phyloP scores from a whole-genome alignment of 345 rosid species.

The Sapria himalayana region DNA sequence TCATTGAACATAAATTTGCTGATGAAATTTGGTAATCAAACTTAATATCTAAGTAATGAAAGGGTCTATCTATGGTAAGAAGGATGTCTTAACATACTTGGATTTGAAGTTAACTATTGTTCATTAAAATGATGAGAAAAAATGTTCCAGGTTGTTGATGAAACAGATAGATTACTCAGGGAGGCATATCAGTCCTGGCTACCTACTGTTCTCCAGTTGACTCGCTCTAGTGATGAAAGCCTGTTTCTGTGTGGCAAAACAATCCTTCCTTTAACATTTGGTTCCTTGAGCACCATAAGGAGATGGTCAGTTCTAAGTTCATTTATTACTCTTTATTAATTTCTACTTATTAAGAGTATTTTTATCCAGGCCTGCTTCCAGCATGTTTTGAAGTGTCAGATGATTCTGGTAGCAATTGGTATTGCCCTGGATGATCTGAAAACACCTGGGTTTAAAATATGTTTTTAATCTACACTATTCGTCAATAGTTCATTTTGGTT shows the following conservation, averaged over 20 bases:
- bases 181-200: constrained; percentile 96
- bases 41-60: neutral
- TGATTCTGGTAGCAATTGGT: no score
- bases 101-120: constrained; percentile 2
- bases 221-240: constrained; percentile 19
- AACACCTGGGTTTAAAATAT: no score
- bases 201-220: constrained; percentile 59
- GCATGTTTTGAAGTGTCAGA: no score
- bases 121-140: constrained; percentile 9
- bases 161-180: constrained; percentile 81
- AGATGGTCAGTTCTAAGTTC: constrained; percentile 40
- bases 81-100: constrained; percentile 1
- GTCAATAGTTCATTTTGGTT: no score
- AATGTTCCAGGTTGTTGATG: constrained; percentile 72
- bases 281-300: constrained; percentile 48
- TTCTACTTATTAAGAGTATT: no score
- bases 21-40: no score
- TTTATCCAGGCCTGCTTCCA: no score
- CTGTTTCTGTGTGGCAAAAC: constrained; percentile 13
- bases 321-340: neutral
- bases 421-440: no score
- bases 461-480: no score
- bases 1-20: no score
- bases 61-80: no score
- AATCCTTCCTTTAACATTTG: constrained; percentile 23